Evolutionary conservation across 106 monocot genomes (phyloP).

Genomic region (Posidonia australis): DNA sequence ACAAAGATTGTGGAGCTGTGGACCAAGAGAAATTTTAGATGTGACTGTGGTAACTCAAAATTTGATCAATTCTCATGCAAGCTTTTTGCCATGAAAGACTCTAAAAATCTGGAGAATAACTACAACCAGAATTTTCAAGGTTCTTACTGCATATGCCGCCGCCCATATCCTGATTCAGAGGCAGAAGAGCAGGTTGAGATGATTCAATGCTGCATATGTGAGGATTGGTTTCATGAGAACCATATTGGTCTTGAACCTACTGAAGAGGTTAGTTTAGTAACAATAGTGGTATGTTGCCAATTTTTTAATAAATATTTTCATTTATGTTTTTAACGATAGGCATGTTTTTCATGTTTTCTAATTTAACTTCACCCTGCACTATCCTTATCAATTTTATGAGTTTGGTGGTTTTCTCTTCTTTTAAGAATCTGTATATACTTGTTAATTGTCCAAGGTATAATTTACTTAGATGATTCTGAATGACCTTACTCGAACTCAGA

Average conservation of each 20-base stretch:
- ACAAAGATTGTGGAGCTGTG: constrained; percentile 86
- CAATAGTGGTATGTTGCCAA: neutral
- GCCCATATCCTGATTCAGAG: constrained; percentile 91
- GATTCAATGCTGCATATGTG: constrained; percentile 97
- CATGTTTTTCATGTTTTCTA: too few relatives aligned
- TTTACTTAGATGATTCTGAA: too few relatives aligned
- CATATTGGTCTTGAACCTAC: constrained; percentile 70
- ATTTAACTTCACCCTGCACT: too few relatives aligned
- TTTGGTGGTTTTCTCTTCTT: too few relatives aligned
- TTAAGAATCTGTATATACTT: too few relatives aligned
- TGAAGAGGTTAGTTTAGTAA: constrained; percentile 38
- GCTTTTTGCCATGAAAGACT: constrained; percentile 57
- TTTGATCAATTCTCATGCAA: constrained; percentile 66
- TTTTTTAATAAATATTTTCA: too few relatives aligned
- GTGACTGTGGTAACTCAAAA: constrained; percentile 98
- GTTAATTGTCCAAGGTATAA: too few relatives aligned
- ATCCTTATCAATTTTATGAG: too few relatives aligned
- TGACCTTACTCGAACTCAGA: too few relatives aligned
- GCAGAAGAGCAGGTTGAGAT: constrained; percentile 76
- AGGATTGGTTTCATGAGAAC: constrained; percentile 96
- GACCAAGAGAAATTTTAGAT: constrained; percentile 92
- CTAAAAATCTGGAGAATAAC: constrained; percentile 52
- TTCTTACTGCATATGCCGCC: constrained; percentile 70
- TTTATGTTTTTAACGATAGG: too few relatives aligned
- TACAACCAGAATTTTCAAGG: constrained; percentile 97